These are phyloP conservation scores for Chytriomyces sp. DNA, from an alignment of 192 early-diverging fungal species.

Conservation along the genomic window DNA sequence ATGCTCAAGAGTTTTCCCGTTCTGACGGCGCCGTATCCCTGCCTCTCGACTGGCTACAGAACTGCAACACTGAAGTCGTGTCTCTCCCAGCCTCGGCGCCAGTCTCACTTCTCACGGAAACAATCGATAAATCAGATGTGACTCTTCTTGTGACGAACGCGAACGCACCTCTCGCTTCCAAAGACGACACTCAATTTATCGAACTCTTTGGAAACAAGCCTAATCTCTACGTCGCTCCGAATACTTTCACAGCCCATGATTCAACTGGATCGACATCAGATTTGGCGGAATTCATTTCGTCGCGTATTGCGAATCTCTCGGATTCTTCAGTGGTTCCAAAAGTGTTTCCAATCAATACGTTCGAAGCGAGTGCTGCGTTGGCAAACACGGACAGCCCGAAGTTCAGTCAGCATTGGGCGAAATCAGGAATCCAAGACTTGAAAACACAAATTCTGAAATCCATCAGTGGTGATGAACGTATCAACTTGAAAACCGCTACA, in stretches of 20 bases:
- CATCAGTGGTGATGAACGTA: conserved; percentile 14
- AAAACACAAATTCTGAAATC: conserved; percentile 28
- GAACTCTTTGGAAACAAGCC: conserved; percentile 35
- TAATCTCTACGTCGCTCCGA: conserved; percentile 43
- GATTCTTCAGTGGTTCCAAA: not conserved
- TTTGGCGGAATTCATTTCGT: not conserved
- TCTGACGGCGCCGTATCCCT: conserved; percentile 2
- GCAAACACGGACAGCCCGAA: not conserved
- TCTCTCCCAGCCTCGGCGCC: conserved; percentile 4
- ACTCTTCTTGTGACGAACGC: conserved; percentile 44
- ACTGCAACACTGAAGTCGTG: conserved; percentile 10
- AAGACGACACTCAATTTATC: conserved; percentile 34
- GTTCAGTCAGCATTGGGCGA: conserved; percentile 14
- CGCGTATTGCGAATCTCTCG: conserved; percentile 27
- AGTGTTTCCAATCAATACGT: conserved; percentile 27
- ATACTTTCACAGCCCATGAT: conserved; percentile 6
- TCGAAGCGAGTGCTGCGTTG: not conserved
- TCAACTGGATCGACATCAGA: not conserved
- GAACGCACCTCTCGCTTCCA: conserved; percentile 14
- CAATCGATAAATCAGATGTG: conserved; percentile 40
- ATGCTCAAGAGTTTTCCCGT: conserved; percentile 5
- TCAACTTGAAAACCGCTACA: not conserved
- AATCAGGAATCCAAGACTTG: conserved; percentile 29
- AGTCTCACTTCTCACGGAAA: conserved; percentile 15
- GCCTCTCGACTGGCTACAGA: conserved; percentile 24